phyloP scores from a whole-genome alignment of 192 early-diverging fungal genomes.

The Coemansia sp. region DNA sequence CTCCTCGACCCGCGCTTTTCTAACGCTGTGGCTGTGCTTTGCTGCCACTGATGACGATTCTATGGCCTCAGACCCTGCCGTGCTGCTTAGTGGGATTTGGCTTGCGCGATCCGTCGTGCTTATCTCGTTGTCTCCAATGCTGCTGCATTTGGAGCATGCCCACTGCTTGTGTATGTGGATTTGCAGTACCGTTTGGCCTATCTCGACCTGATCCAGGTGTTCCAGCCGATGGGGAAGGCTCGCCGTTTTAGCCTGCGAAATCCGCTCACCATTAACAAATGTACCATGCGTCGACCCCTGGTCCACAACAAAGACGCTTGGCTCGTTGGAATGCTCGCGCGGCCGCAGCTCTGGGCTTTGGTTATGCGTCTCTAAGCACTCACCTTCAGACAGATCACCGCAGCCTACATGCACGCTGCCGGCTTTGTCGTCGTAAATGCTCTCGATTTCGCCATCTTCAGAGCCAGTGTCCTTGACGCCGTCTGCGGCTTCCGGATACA shows the following conservation, averaged over 20 bases:
- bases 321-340: background rate
- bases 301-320: constrained; percentile 55
- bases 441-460: constrained; percentile 43
- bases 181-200: constrained; percentile 62
- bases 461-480: constrained; percentile 11
- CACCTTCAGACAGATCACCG: constrained; percentile 25
- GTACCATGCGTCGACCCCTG: constrained; percentile 78
- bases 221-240: constrained; percentile 60
- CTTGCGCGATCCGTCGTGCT: background rate
- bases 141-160: constrained; percentile 64
- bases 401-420: background rate
- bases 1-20: constrained; percentile 17
- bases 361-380: constrained; percentile 7
- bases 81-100: background rate
- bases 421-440: background rate
- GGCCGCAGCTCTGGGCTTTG: background rate
- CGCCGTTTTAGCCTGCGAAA: constrained; percentile 63
- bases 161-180: constrained; percentile 66
- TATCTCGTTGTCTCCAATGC: constrained; percentile 58
- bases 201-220: constrained; percentile 59
- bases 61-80: background rate
- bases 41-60: background rate
- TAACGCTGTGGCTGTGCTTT: background rate
- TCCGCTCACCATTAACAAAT: constrained; percentile 63
- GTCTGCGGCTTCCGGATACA: no score